These are phyloP conservation scores for Starmerella etchellsii DNA, from an alignment of 805 yeast genomes.

Conservation along the genomic window DNA sequence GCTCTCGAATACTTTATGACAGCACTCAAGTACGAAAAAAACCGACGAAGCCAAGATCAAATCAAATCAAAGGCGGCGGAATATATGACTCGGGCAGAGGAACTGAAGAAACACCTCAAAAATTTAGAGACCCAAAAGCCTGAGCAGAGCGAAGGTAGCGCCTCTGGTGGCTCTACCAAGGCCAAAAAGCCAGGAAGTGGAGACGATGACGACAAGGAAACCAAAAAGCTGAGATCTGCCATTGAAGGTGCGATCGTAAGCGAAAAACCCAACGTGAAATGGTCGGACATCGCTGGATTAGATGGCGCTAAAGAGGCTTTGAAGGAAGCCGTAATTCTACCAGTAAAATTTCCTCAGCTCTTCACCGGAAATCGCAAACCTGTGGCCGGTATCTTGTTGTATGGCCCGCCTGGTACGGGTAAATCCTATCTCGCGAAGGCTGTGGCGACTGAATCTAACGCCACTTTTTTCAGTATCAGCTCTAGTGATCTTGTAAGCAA, in stretches of 20 bases:
- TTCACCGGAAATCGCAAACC: conserved; percentile 94
- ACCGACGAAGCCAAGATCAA: conserved; percentile 74
- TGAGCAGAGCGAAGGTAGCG: conserved; percentile 24
- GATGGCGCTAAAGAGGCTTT: conserved; percentile 92
- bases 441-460: conserved; percentile 95
- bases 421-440: conserved; percentile 95
- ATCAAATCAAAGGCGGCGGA: conserved; percentile 83
- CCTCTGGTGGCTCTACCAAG: conserved; percentile 44
- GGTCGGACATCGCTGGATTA: conserved; percentile 95
- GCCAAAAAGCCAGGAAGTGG: conserved; percentile 34
- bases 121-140: conserved; percentile 34
- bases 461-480: conserved; percentile 92
- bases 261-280: conserved; percentile 81
- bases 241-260: conserved; percentile 80
- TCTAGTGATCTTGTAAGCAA: conserved; percentile 91
- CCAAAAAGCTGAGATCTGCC: conserved; percentile 81
- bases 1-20: conserved; percentile 92
- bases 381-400: conserved; percentile 72
- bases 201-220: conserved; percentile 61
- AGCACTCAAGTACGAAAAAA: conserved; percentile 90
- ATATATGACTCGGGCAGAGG: conserved; percentile 85
- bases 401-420: conserved; percentile 97
- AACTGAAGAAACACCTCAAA: conserved; percentile 76
- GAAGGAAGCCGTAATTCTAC: conserved; percentile 93
- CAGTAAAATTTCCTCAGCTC: conserved; percentile 89